Percentiles rank a stretch among this genome's conserved stretches.
Evolutionary conservation across 73 alveolate species (phyloP).

Genomic region (Paraurostyla sp.): DNA sequence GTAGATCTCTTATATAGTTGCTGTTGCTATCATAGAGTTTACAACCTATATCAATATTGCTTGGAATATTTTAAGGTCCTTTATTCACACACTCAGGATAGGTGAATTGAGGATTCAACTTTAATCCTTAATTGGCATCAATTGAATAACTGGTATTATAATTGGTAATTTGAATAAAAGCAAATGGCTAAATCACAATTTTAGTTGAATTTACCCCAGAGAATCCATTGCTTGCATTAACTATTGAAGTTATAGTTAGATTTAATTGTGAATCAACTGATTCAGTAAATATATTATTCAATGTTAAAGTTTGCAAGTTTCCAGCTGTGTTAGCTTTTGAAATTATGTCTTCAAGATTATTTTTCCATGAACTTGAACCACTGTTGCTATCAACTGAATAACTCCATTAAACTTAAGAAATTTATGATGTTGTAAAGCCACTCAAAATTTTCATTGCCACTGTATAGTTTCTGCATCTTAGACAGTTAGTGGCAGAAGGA

Average conservation of each 20-base stretch:
- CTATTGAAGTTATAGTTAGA: neutral
- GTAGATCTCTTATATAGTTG: neutral
- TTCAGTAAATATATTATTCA: neutral
- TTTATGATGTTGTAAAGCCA: neutral
- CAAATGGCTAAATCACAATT: neutral
- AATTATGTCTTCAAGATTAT: neutral
- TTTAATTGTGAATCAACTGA: slow-evolving; percentile 2
- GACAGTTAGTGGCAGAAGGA: neutral
- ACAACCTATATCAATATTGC: slow-evolving; percentile 11
- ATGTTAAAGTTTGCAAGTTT: neutral
- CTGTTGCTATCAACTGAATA: slow-evolving; percentile 7
- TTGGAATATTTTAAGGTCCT: slow-evolving; percentile 42
- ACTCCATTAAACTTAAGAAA: neutral
- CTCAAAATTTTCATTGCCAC: neutral
- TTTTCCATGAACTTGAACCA: no score
- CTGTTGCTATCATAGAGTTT: slow-evolving; percentile 30
- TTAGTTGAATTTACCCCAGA: slow-evolving; percentile 15
- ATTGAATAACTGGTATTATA: slow-evolving; percentile 3
- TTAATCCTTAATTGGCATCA: neutral
- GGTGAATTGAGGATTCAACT: neutral
- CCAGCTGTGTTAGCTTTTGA: neutral
- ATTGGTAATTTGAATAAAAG: neutral
- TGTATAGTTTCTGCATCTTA: slow-evolving; percentile 23
- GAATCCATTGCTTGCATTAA: neutral
- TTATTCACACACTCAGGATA: slow-evolving; percentile 8